Percentiles rank a stretch among this genome's conserved stretches.
phyloP scores from a whole-genome alignment of 73 alveolate genomes.

The Paramecium tetraurelia region DNA sequence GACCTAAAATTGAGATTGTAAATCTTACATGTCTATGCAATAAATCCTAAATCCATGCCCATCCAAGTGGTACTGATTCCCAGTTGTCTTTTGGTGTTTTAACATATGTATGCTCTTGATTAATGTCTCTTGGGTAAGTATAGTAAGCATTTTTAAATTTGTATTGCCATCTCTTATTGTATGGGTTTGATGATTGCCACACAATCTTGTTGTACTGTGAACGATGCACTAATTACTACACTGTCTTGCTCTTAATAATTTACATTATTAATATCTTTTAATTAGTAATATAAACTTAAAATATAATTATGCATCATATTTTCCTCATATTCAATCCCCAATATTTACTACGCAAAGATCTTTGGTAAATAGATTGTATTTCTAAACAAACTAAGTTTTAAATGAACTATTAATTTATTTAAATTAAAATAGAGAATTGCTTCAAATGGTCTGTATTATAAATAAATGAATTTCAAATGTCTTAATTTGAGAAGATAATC shows the following conservation, averaged over 20 bases:
- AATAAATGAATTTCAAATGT: too few relatives aligned
- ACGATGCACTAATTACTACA: background rate
- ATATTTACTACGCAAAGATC: background rate
- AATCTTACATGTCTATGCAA: conserved; percentile 52
- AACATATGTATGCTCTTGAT: conserved; percentile 61
- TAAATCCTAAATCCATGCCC: conserved; percentile 59
- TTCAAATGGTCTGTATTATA: too few relatives aligned
- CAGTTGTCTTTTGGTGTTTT: conserved; percentile 53
- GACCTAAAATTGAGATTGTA: background rate
- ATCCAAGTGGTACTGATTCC: conserved; percentile 57
- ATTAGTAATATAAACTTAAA: background rate
- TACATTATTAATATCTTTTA: conserved; percentile 17
- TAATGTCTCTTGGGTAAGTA: conserved; percentile 60
- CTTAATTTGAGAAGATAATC: too few relatives aligned
- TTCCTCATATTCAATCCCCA: background rate
- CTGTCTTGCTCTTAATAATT: conserved; percentile 7
- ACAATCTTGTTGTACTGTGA: conserved; percentile 53
- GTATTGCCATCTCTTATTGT: conserved; percentile 67
- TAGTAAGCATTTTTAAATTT: conserved; percentile 57
- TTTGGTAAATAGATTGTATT: background rate
- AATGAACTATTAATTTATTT: background rate
- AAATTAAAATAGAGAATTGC: too few relatives aligned
- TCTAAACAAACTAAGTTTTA: background rate
- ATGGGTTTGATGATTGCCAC: conserved; percentile 55
- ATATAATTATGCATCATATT: background rate